Base-by-base conservation (phyloP, 352 stramenopile species). In the Pythium coloratum region DNA sequence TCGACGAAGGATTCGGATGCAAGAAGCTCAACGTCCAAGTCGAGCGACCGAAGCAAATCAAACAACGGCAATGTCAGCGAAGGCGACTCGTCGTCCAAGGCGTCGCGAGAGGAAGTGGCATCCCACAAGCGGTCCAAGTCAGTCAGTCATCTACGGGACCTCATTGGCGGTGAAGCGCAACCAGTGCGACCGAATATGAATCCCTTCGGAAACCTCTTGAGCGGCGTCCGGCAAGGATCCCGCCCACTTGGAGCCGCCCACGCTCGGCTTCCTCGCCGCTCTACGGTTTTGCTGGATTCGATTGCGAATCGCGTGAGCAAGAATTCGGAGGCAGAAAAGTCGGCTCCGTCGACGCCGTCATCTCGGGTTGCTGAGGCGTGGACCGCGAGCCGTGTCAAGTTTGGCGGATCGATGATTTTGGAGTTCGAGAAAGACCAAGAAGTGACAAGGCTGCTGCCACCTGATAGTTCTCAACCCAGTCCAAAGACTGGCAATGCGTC, bases 81-180 rank as follows among this genome's bases (percentile, higher is more conserved):
- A 56, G 13, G 32, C 8, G 64, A 70, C 9, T 36, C 54, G 4
- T 47, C 47, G 18, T 32, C 49, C 32, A 59, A 59, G 49, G 4
- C 34, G 2, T 64, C 33, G 18, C 32, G 34, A 12, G 49, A 32
- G 3, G 38, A 24, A 28, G 28, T 30, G 13, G n/a, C n/a, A 18
- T 10, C 13, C 14, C 38, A 59, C 1, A 65, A 74, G 18, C 70
- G 68, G 46, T 92, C 84, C 38, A 92, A 92, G 34, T 91, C 84
- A 20, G 80, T 55, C 6, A 76, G 67, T 13, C 84, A 92, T 70
- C 61, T 92, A 60, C 76, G 69, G 1, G 75, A 82, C 38, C 63
- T 92, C 18, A 78, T 92, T 66, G 73, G 80, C 81, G 79, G 51
- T 30, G 28, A 30, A 24, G 18, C 64, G 9, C 57, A 40, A 32